These are phyloP conservation scores for Musa troglodytarum DNA, from an alignment of 176 grass and related monocot genomes.

Conservation along the genomic window DNA sequence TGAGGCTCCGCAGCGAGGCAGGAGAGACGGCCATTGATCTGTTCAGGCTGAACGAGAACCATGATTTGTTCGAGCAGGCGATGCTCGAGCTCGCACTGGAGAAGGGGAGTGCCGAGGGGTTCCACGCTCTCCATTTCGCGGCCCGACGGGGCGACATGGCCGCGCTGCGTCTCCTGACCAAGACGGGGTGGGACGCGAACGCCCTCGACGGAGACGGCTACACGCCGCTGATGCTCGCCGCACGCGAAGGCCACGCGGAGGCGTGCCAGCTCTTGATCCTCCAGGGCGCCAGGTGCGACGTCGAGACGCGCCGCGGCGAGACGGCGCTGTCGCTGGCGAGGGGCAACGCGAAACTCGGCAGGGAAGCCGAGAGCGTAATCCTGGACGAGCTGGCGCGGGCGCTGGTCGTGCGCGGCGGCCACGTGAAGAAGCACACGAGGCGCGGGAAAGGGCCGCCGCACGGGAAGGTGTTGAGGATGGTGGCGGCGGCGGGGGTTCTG, in stretches of 20 bases:
- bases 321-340: conserved; percentile 71
- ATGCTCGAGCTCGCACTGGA: conserved; percentile 86
- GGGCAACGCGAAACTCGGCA: conserved; percentile 27
- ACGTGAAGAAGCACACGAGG: conserved; percentile 78
- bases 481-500: conserved; percentile 43
- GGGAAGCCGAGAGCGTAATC: conserved; percentile 60
- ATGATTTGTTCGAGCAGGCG: conserved; percentile 79
- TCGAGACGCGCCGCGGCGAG: conserved; percentile 38
- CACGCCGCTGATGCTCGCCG: conserved; percentile 82
- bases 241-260: conserved; percentile 52
- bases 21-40: conserved; percentile 50
- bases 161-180: conserved; percentile 43
- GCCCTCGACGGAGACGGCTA: conserved; percentile 65
- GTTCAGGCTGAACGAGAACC: conserved; percentile 63
- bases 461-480: conserved; percentile 58
- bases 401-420: conserved; percentile 44
- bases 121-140: conserved; percentile 78
- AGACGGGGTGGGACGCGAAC: conserved; percentile 51
- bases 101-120: conserved; percentile 56
- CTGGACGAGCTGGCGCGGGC: conserved; percentile 65
- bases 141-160: conserved; percentile 48
- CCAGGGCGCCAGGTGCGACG: conserved; percentile 51
- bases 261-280: conserved; percentile 64
- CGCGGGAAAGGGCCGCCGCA: conserved; percentile 64
- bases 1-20: conserved; percentile 42